Base-by-base conservation (phyloP, 768 basidiomycete genomes). In the Collybia sordida region DNA sequence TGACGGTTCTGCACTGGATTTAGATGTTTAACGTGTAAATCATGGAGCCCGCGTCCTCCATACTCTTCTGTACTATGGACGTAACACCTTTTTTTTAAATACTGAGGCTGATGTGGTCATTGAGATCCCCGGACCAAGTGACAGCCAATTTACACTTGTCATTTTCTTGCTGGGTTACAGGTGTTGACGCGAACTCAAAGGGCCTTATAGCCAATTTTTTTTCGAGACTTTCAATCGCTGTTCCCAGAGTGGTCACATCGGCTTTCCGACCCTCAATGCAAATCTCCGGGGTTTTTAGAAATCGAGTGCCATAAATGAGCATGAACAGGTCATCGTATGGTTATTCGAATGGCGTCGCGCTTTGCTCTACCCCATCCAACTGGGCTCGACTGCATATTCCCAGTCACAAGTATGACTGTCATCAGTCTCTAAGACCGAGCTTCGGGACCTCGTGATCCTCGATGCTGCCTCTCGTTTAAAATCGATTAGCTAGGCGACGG, bases 1-100 rank as follows among this genome's bases (percentile, higher is more conserved):
- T 47, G 44, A 42, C 40, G 35, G 43, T 23, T 21, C 23, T 41
- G 15, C 25, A 53, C 18, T 31, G 31, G 31, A 7, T 37, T 19
- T 42, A 70, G 68, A 66, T 71, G 64, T 72, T 71, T 59, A 66
- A n/a, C n/a, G 70, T 50, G 43, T 65, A 7, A 72, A 71, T 54
- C 60, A 62, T 28, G 71, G 68, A 27, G 69, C 68, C 6, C 67
- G 67, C 49, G 61, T 68, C 14, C 48, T 69, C 6, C 37, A 57
- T 15, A 70, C 67, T 5, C 51, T 55, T 52, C 11, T 61, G 64
- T 3, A 59, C 59, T 22, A 47, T 59, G 19, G 66, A 65, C 38
- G 58, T 61, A 17, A 59, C 58, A 7, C 66, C 69, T 5, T 56
- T 71, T 3, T 68, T 62, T 50, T 70, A 67, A 61, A 69, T 45